Percentiles rank a stretch among this genome's conserved stretches.
Evolutionary conservation across 2,329 filamentous ascomycete genomes (phyloP).

Genomic region (Akanthomyces dipterigenus): DNA sequence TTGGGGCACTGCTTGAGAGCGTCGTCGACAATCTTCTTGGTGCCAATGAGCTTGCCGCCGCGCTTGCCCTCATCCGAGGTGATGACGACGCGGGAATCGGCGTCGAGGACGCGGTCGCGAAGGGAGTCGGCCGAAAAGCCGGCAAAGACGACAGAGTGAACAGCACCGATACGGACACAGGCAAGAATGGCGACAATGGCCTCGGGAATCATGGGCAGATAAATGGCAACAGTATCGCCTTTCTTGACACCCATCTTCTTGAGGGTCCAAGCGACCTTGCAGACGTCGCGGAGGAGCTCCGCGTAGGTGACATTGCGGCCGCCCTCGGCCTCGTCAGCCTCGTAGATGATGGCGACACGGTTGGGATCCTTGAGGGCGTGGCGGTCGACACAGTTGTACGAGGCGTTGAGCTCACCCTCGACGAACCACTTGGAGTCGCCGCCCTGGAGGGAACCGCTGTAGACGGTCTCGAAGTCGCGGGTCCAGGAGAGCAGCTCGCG

Average conservation of each 20-base stretch:
- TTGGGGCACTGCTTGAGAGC: constrained; percentile 93
- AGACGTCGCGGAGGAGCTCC: constrained; percentile 90
- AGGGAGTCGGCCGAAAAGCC: constrained; percentile 96
- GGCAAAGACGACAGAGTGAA: constrained; percentile 96
- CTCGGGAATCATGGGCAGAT: constrained; percentile 98
- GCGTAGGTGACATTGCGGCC: constrained; percentile 88
- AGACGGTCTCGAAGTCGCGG: constrained; percentile 84
- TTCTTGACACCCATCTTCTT: constrained; percentile 96
- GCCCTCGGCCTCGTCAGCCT: constrained; percentile 83
- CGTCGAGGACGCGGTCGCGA: constrained; percentile 89
- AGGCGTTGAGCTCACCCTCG: constrained; percentile 89
- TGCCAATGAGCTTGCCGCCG: constrained; percentile 93
- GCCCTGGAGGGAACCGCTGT: constrained; percentile 64
- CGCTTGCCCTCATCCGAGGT: constrained; percentile 97
- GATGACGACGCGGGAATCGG: constrained; percentile 86
- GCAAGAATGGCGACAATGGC: constrained; percentile 87
- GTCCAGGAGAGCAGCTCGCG: constrained; percentile 88
- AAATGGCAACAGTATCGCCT: constrained; percentile 94
- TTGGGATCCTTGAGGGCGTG: constrained; percentile 93
- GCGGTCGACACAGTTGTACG: constrained; percentile 94
- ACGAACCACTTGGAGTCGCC: constrained; percentile 94
- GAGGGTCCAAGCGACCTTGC: constrained; percentile 75
- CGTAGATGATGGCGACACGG: constrained; percentile 95
- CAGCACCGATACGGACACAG: constrained; percentile 83
- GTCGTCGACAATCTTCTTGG: constrained; percentile 98